Evolutionary conservation across 441 rosid species (phyloP).

Genomic region (Macaranga tanarius): DNA sequence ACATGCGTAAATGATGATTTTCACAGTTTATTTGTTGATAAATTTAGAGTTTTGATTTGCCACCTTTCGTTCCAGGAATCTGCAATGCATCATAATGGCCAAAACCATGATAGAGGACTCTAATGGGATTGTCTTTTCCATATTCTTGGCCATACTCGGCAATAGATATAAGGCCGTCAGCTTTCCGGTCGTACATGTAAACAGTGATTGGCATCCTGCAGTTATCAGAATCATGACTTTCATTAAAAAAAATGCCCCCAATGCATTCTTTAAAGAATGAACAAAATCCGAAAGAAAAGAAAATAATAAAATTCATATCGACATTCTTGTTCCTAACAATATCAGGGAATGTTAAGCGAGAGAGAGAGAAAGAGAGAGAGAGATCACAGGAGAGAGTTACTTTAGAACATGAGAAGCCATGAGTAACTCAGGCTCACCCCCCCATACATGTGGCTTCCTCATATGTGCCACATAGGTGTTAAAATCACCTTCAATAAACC

Average conservation of each 20-base stretch:
- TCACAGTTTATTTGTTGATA: not conserved
- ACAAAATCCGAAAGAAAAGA: not conserved
- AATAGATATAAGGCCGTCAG: slow-evolving; percentile 69
- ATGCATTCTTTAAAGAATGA: not conserved
- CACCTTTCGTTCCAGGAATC: slow-evolving; percentile 43
- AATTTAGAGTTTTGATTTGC: slow-evolving; percentile 51
- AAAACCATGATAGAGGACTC: slow-evolving; percentile 78
- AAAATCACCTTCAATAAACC: slow-evolving; percentile 96
- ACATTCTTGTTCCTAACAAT: not conserved
- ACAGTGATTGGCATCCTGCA: slow-evolving; percentile 88
- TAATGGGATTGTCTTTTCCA: slow-evolving; percentile 67
- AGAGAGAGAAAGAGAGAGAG: not conserved
- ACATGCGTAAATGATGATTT: not conserved
- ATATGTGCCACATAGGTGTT: slow-evolving; percentile 68
- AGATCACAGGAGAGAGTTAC: too few relatives aligned
- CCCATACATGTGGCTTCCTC: slow-evolving; percentile 89
- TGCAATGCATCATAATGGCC: slow-evolving; percentile 88
- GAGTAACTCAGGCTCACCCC: slow-evolving; percentile 95
- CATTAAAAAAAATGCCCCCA: not conserved
- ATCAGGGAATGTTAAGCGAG: not conserved
- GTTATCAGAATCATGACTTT: slow-evolving; percentile 10
- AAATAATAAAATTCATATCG: too few relatives aligned
- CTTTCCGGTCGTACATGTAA: slow-evolving; percentile 62
- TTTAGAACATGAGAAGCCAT: slow-evolving; percentile 91
- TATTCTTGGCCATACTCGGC: slow-evolving; percentile 92